These are phyloP conservation scores for Arabis hirsuta DNA, from an alignment of 345 rosid genomes.

Conservation along the genomic window DNA sequence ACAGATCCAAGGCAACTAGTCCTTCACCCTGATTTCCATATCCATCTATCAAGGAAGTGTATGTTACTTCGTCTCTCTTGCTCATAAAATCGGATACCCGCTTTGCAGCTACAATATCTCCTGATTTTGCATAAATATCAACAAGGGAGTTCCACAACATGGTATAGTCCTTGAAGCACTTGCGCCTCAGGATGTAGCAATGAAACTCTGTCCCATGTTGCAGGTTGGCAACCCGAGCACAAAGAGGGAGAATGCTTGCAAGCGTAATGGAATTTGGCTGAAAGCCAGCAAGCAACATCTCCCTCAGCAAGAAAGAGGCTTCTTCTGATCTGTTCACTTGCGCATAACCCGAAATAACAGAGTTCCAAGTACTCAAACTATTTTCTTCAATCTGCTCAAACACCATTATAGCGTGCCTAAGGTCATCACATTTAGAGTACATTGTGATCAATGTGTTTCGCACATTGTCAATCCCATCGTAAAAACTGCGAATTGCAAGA, in stretches of 20 bases:
- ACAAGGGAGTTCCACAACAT: conserved; percentile 74
- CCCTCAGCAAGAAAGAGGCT: conserved; percentile 62
- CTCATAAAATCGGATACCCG: conserved; percentile 60
- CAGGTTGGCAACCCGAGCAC: conserved; percentile 77
- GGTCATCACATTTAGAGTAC: conserved; percentile 71
- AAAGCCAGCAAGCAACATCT: conserved; percentile 64
- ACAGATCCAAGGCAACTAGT: conserved; percentile 53
- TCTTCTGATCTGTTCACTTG: conserved; percentile 62
- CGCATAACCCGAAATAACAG: conserved; percentile 69
- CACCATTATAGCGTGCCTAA: conserved; percentile 49
- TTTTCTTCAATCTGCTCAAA: conserved; percentile 52
- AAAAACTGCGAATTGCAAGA: conserved; percentile 52
- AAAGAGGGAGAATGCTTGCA: conserved; percentile 77
- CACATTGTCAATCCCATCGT: conserved; percentile 51
- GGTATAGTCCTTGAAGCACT: conserved; percentile 51
- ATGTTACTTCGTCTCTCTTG: conserved; percentile 69
- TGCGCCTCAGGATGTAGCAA: conserved; percentile 62
- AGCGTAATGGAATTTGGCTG: conserved; percentile 72
- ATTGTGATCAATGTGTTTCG: conserved; percentile 72
- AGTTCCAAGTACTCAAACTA: conserved; percentile 72
- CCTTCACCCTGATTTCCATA: conserved; percentile 77
- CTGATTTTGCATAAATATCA: conserved; percentile 81
- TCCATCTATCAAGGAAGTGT: conserved; percentile 80
- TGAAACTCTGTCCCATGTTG: conserved; percentile 92
- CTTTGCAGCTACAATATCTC: conserved; percentile 61